A percentile compares a stretch with the other conserved stretches of the same genome.
These are phyloP conservation scores for Neocallimastix lanati DNA, from an alignment of 192 early-diverging fungal genomes.

Conservation along the genomic window DNA sequence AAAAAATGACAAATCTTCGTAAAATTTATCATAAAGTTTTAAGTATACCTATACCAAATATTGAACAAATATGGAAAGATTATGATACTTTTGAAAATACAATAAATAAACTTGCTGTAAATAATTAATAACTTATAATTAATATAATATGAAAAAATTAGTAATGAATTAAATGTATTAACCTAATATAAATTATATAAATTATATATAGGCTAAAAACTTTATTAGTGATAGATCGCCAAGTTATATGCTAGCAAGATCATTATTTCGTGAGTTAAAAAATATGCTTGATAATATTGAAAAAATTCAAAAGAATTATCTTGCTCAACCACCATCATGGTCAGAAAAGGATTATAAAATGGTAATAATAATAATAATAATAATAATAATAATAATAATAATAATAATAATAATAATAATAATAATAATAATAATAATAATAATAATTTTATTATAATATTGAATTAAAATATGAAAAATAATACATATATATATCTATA, in stretches of 20 bases:
- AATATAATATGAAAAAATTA: too few relatives aligned
- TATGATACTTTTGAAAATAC: constrained; percentile 84
- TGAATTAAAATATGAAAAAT: too few relatives aligned
- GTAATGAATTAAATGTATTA: too few relatives aligned
- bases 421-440: too few relatives aligned
- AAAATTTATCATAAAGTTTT: constrained; percentile 69
- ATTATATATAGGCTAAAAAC: constrained; percentile 57
- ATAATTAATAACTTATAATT: too few relatives aligned
- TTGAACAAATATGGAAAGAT: constrained; percentile 88
- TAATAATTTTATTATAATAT: too few relatives aligned
- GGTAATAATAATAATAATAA: constrained; percentile 19
- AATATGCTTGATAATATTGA: constrained; percentile 60
- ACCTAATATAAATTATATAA: too few relatives aligned
- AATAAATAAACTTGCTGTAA: constrained; percentile 61
- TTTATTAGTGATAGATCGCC: constrained; percentile 66
- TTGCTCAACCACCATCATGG: constrained; percentile 69
- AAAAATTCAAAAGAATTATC: constrained; percentile 23
- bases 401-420: background rate
- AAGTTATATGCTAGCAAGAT: constrained; percentile 85
- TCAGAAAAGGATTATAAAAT: constrained; percentile 40
- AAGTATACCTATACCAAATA: constrained; percentile 65
- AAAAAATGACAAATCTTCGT: constrained; percentile 69
- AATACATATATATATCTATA: background rate
- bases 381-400: background rate
- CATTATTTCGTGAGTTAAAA: constrained; percentile 60